These are phyloP conservation scores for Corallochytrium limacisporum DNA, from an alignment of 78 protist species.

Conservation along the genomic window DNA sequence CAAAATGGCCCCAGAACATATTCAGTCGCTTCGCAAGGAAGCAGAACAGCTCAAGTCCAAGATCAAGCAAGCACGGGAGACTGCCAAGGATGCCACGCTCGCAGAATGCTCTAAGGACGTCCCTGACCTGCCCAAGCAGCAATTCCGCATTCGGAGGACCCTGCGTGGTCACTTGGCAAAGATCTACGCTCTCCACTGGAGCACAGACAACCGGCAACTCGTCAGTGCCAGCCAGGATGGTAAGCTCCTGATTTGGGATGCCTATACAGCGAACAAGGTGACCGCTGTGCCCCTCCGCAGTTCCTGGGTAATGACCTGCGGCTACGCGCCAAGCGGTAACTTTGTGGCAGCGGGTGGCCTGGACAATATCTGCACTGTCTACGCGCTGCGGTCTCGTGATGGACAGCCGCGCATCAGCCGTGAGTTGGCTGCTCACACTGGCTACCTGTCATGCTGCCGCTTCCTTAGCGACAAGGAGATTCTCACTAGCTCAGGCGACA, in stretches of 20 bases:
- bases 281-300: conserved; percentile 73
- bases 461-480: conserved; percentile 54
- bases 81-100: neutral
- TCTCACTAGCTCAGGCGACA: conserved; percentile 11
- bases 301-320: conserved; percentile 95
- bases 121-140: neutral
- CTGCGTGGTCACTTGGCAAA: conserved; percentile 86
- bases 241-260: conserved; percentile 88
- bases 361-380: conserved; percentile 86
- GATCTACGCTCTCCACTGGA: conserved; percentile 89
- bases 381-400: conserved; percentile 48
- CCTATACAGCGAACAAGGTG: conserved; percentile 44
- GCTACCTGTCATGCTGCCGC: conserved; percentile 86
- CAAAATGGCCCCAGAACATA: no score
- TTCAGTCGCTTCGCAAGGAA: no score
- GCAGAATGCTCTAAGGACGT: neutral
- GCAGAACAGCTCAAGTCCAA: conserved; percentile 9
- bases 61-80: conserved; percentile 6
- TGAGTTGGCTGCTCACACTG: conserved; percentile 71
- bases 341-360: conserved; percentile 93
- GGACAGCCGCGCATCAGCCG: conserved; percentile 42
- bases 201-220: conserved; percentile 47
- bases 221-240: conserved; percentile 93
- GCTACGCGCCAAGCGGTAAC: conserved; percentile 75
- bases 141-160: conserved; percentile 24